phyloP scores from a whole-genome alignment of 495 filamentous ascomycete species.

The Penicillium psychrofluorescens region DNA sequence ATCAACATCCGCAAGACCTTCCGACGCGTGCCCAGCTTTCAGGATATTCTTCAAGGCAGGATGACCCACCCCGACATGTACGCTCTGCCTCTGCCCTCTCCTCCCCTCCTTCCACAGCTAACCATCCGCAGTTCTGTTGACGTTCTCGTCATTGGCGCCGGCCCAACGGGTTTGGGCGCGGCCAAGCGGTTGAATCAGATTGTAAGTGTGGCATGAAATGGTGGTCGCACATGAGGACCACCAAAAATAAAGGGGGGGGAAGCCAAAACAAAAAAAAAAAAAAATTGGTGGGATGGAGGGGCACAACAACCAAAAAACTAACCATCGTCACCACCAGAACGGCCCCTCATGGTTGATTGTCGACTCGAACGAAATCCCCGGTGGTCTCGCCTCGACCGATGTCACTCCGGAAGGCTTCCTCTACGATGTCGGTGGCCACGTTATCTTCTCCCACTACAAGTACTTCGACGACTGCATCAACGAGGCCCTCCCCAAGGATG shows the following conservation, averaged over 20 bases:
- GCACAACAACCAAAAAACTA: slow-evolving; percentile 2
- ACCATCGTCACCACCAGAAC: slow-evolving; percentile 47
- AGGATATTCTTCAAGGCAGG: slow-evolving; percentile 52
- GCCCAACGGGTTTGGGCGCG: slow-evolving; percentile 92
- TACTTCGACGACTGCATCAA: slow-evolving; percentile 99
- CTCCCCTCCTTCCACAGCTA: slow-evolving; percentile 3
- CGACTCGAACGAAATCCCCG: slow-evolving; percentile 86
- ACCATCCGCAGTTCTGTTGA: slow-evolving; percentile 67
- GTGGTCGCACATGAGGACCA: not conserved
- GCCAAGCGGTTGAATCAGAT: slow-evolving; percentile 96
- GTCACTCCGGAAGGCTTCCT: slow-evolving; percentile 95
- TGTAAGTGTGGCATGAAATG: slow-evolving; percentile 46
- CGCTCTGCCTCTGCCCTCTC: slow-evolving; percentile 10
- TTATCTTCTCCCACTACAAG: slow-evolving; percentile 99
- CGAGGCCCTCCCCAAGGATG: slow-evolving; percentile 85
- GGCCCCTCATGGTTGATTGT: slow-evolving; percentile 93
- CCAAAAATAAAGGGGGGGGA: slow-evolving; percentile 3
- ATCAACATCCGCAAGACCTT: slow-evolving; percentile 41
- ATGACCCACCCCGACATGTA: slow-evolving; percentile 52
- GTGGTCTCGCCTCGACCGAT: slow-evolving; percentile 95
- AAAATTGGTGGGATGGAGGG: slow-evolving; percentile 3
- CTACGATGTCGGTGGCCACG: slow-evolving; percentile 98
- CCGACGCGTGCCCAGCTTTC: slow-evolving; percentile 52
- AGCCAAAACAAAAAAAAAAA: too few species aligned
- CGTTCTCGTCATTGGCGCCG: slow-evolving; percentile 96